These are phyloP conservation scores for Cajanus cajan DNA, from an alignment of 306 rosid genomes.

Conservation along the genomic window DNA sequence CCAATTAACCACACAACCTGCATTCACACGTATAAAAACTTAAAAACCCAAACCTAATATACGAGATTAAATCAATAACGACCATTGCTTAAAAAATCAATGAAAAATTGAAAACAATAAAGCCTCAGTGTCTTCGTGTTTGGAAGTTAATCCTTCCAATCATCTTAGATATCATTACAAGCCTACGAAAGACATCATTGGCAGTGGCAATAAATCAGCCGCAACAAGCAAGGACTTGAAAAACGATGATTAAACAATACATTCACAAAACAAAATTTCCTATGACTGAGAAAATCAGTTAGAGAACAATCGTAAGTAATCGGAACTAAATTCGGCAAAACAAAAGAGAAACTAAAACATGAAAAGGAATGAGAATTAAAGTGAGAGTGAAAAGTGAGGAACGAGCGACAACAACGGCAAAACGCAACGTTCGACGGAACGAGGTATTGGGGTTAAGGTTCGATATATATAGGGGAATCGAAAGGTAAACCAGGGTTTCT, in stretches of 20 bases:
- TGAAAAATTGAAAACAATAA: background rate
- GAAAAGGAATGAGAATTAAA: background rate
- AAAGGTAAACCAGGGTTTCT: background rate
- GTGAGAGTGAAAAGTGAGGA: background rate
- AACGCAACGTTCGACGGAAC: background rate
- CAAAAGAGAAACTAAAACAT: background rate
- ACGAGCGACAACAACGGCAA: too few relatives aligned
- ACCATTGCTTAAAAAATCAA: background rate
- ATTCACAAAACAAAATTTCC: background rate
- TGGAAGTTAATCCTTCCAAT: slow-evolving; percentile 27
- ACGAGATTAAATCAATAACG: too few relatives aligned
- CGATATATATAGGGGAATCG: background rate
- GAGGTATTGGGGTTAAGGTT: background rate
- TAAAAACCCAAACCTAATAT: background rate
- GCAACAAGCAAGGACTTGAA: background rate
- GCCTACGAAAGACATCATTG: slow-evolving; percentile 40
- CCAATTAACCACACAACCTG: too few relatives aligned
- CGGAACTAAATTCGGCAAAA: background rate
- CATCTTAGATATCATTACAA: slow-evolving; percentile 37
- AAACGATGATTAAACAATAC: background rate
- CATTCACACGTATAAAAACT: too few relatives aligned
- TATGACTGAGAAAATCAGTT: background rate
- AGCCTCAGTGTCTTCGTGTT: slow-evolving; percentile 25
- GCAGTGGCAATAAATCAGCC: background rate
- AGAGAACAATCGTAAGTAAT: background rate